A percentile compares a stretch with the other conserved stretches of the same genome.
Conservation (phyloP, 148 eudicot species). For the Euryodendron excelsum region DNA sequence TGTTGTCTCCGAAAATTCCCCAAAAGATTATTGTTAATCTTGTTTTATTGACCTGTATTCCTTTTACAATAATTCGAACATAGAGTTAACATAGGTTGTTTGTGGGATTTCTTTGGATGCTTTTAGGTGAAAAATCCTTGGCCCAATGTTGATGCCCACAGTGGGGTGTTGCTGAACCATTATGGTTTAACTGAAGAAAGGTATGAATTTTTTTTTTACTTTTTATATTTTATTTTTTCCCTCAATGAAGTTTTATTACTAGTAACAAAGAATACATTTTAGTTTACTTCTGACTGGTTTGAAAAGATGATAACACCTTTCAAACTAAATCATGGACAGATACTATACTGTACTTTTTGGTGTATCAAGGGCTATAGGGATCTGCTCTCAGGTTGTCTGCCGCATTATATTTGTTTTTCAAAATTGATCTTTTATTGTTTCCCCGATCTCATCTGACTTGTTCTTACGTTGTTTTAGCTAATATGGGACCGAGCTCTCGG, state of each 20-base stretch:
- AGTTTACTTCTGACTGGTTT: neutral
- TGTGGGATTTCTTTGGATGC: constrained; percentile 13
- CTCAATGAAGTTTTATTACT: too few species aligned
- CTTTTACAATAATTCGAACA: neutral
- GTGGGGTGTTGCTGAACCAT: constrained; percentile 86
- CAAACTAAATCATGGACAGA: constrained; percentile 28
- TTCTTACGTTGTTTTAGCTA: constrained; percentile 39
- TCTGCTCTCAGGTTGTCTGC: constrained; percentile 85
- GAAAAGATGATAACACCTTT: constrained; percentile 4
- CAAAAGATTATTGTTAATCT: neutral
- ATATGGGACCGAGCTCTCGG: constrained; percentile 99
- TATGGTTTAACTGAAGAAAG: constrained; percentile 97
- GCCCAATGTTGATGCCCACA: constrained; percentile 96
- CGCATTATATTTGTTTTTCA: neutral
- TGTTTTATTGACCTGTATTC: neutral
- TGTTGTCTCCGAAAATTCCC: neutral
- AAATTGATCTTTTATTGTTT: neutral
- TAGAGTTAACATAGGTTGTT: neutral
- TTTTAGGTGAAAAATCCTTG: constrained; percentile 83
- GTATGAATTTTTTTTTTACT: constrained; percentile 26
- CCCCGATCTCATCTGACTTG: neutral
- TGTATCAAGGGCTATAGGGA: constrained; percentile 94
- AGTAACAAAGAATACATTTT: neutral
- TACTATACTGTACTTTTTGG: constrained; percentile 97
- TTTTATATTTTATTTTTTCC: neutral